A percentile compares a stretch with the other conserved stretches of the same genome.
These are phyloP conservation scores for Pilatotrama ljubarskyi DNA, from an alignment of 768 basidiomycete genomes.

Conservation along the genomic window DNA sequence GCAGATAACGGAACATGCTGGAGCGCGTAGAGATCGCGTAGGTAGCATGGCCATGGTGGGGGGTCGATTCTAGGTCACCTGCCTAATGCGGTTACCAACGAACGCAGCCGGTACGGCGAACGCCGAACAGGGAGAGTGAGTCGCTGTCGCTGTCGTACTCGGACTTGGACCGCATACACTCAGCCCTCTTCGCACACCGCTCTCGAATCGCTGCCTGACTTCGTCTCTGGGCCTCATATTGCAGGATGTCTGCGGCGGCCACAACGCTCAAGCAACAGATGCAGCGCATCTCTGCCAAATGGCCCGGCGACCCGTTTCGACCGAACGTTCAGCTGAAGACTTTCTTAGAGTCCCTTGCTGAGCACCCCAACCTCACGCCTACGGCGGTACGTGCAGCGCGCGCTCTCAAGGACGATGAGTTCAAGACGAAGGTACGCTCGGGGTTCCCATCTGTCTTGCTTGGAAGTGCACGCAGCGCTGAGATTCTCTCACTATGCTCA, in stretches of 20 bases:
- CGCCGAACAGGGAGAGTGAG: background rate
- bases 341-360: constrained; percentile 62
- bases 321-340: constrained; percentile 72
- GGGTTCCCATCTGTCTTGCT: background rate
- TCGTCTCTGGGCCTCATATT: background rate
- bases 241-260: constrained; percentile 27
- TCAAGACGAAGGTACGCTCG: constrained; percentile 54
- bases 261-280: constrained; percentile 51
- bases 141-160: no score
- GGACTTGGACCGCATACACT: background rate
- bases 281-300: constrained; percentile 54
- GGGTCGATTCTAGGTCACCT: background rate
- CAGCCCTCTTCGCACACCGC: background rate
- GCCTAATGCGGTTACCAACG: background rate
- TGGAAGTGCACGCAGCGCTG: background rate
- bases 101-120: background rate
- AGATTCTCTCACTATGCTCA: constrained; percentile 33
- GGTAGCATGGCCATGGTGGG: background rate
- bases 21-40: background rate
- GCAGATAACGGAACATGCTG: background rate
- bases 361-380: constrained; percentile 67
- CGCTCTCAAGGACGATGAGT: constrained; percentile 53
- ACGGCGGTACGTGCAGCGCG: constrained; percentile 60
- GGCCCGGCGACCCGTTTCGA: constrained; percentile 74
- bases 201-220: background rate